Evolutionary conservation across 2,329 filamentous ascomycete species (phyloP), one percentile per base, ranked within the genome.

Genomic region (Dichotomopilus funicola): DNA sequence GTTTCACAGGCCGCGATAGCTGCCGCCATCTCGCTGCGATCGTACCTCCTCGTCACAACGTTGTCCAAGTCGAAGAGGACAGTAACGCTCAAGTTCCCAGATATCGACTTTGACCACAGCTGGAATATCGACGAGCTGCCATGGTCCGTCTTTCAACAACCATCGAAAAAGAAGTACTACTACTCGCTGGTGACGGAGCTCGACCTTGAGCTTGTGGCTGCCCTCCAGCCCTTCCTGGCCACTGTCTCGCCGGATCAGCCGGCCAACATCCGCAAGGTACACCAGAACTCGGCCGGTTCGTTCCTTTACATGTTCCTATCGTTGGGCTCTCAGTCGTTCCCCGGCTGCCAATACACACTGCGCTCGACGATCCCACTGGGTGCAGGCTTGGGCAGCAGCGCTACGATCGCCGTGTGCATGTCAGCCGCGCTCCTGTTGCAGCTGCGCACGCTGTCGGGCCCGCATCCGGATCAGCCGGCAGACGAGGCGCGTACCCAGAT

Each of bases 301-400:
- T 97, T 97, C 73, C 80, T 99, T 45, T 99, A 96, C 73, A 82
- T 97, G 46, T 95, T 95, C 71, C 78, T 96, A 51, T 95, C 89
- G 1, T 79, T 99, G 44, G 91, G 89, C 9, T 89, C 85, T 10
- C 85, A 86, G 51, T 82, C 85, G 46, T 91, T 89, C 60, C 85
- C 88, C 0, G 88, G 87, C 51, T 92, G 88, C 65, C 80, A 92
- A 55, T 97, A 96, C 70, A 95, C 91, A 0, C 76, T 99, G 54
- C 88, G 94, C 51, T 96, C 91, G 4, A 96, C 91, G 2, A 91
- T 99, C 66, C 92, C 92, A 11, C 94, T 96, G 59, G 88, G 89
- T 57, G 91, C 91, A 12, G 92, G 92, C 0, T 77, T 99, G 51
- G 92, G 92, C 13, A 96, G 90, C 72, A 96, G 91, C 68, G 92